Evolutionary conservation across 164 flowering plant genomes (phyloP).

Genomic region (Tetrastigma voinierianum): DNA sequence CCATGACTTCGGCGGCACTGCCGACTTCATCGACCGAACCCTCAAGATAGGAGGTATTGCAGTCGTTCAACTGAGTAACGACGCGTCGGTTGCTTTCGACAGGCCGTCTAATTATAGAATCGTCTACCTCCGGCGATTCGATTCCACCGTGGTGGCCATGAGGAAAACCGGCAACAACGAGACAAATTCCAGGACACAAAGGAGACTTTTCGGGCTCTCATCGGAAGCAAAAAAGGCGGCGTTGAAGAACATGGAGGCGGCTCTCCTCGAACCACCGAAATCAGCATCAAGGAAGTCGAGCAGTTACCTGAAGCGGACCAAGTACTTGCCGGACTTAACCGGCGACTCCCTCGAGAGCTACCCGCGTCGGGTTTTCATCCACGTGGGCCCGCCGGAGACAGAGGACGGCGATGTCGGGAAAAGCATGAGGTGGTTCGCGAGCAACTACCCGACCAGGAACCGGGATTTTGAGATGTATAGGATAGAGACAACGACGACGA

Average conservation of each 20-base stretch:
- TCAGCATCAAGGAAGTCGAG: constrained; percentile 33
- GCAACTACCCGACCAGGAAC: constrained; percentile 62
- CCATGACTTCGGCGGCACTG: not conserved
- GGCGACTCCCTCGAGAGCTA: constrained; percentile 61
- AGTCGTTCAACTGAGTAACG: constrained; percentile 30
- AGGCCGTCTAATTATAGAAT: constrained; percentile 48
- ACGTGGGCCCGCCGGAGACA: constrained; percentile 36
- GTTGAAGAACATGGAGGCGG: constrained; percentile 62
- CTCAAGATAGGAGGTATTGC: constrained; percentile 55
- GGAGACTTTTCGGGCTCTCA: constrained; percentile 25
- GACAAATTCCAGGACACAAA: constrained; percentile 8
- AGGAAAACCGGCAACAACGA: constrained; percentile 25
- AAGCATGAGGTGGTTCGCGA: constrained; percentile 51
- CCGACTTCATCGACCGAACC: constrained; percentile 37
- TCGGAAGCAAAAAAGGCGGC: constrained; percentile 55
- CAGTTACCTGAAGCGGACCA: constrained; percentile 40
- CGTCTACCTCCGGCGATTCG: constrained; percentile 49
- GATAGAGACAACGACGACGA: constrained; percentile 40
- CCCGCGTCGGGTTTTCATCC: constrained; percentile 65
- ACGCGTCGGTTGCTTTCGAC: constrained; percentile 16
- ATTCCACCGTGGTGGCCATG: constrained; percentile 47
- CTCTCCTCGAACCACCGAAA: constrained; percentile 76
- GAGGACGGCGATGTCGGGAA: constrained; percentile 20
- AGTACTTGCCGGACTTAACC: constrained; percentile 62
- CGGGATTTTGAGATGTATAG: constrained; percentile 54